Conservation (phyloP, 2,329 filamentous ascomycete genomes). For the Hysterium pulicare region DNA sequence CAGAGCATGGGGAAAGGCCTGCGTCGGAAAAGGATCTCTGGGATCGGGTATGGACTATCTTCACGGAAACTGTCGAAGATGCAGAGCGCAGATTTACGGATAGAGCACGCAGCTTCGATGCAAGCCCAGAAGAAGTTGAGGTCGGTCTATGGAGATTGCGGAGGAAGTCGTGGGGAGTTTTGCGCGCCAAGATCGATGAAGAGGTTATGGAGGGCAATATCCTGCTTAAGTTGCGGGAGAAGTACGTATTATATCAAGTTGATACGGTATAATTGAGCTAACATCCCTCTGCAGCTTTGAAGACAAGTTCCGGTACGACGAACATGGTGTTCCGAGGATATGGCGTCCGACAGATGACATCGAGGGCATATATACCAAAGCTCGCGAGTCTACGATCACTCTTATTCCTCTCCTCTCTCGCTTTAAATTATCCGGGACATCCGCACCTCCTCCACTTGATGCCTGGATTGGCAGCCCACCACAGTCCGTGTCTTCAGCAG, state of each 20-base stretch:
- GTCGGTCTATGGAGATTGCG: slow-evolving; percentile 89
- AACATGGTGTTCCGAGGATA: slow-evolving; percentile 88
- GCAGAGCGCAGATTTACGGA: slow-evolving; percentile 84
- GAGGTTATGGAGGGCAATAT: slow-evolving; percentile 98
- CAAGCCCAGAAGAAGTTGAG: slow-evolving; percentile 84
- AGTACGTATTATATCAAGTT: slow-evolving; percentile 35
- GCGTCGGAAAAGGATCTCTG: slow-evolving; percentile 79
- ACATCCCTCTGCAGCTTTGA: slow-evolving; percentile 99
- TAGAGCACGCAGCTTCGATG: slow-evolving; percentile 89
- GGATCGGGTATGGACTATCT: slow-evolving; percentile 91
- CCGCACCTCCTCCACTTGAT: slow-evolving; percentile 74
- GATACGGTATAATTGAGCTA: slow-evolving; percentile 38
- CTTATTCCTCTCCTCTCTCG: slow-evolving; percentile 85
- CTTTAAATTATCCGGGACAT: slow-evolving; percentile 75
- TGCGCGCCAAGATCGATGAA: slow-evolving; percentile 88
- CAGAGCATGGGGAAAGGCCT: slow-evolving; percentile 70
- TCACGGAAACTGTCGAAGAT: slow-evolving; percentile 76
- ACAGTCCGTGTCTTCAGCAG: slow-evolving; percentile 67
- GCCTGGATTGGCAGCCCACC: slow-evolving; percentile 80
- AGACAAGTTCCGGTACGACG: slow-evolving; percentile 98
- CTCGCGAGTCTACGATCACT: slow-evolving; percentile 85
- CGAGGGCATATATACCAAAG: slow-evolving; percentile 88
- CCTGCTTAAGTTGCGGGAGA: slow-evolving; percentile 89
- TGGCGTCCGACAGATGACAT: slow-evolving; percentile 98
- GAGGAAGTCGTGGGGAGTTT: slow-evolving; percentile 89